These are phyloP conservation scores for Cadophora malorum DNA, from an alignment of 2,329 filamentous ascomycete species.

Conservation along the genomic window DNA sequence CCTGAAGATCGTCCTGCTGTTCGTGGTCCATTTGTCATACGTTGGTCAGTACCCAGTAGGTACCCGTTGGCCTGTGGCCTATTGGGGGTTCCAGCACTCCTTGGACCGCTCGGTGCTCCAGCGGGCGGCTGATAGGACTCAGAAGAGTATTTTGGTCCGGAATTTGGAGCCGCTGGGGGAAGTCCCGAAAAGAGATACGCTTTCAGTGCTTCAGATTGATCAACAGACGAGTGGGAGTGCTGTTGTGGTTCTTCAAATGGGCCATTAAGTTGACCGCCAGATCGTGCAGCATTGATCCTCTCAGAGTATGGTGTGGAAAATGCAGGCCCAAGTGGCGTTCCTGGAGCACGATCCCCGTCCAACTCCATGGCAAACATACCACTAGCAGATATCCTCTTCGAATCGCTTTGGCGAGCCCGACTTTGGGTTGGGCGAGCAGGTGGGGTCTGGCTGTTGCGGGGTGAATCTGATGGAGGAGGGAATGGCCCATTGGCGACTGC, in stretches of 20 bases:
- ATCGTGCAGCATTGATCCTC: slow-evolving; percentile 62
- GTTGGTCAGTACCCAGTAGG: slow-evolving; percentile 29
- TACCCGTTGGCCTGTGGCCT: slow-evolving; percentile 31
- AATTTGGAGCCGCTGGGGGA: slow-evolving; percentile 30
- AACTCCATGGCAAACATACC: slow-evolving; percentile 74
- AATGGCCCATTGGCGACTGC: slow-evolving; percentile 51
- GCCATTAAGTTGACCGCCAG: slow-evolving; percentile 28
- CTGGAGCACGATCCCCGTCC: slow-evolving; percentile 60
- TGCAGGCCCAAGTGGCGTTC: slow-evolving; percentile 64
- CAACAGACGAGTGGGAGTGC: slow-evolving; percentile 38
- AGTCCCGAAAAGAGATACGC: slow-evolving; percentile 59
- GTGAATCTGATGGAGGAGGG: slow-evolving; percentile 57
- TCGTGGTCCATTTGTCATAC: slow-evolving; percentile 28
- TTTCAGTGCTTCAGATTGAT: slow-evolving; percentile 60
- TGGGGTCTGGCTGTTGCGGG: slow-evolving; percentile 46
- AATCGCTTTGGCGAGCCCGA: slow-evolving; percentile 49
- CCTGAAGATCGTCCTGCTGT: slow-evolving; percentile 41
- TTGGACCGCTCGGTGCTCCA: slow-evolving; percentile 25
- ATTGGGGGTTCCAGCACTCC: slow-evolving; percentile 26
- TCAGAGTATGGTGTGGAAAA: slow-evolving; percentile 72
- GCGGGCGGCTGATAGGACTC: slow-evolving; percentile 25
- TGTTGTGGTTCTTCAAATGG: slow-evolving; percentile 22
- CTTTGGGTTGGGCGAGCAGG: slow-evolving; percentile 42
- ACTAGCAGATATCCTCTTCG: slow-evolving; percentile 54
- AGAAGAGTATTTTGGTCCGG: slow-evolving; percentile 15